Conservation (phyloP, 495 filamentous ascomycete genomes). For the Thermothielavioides terrestris region DNA sequence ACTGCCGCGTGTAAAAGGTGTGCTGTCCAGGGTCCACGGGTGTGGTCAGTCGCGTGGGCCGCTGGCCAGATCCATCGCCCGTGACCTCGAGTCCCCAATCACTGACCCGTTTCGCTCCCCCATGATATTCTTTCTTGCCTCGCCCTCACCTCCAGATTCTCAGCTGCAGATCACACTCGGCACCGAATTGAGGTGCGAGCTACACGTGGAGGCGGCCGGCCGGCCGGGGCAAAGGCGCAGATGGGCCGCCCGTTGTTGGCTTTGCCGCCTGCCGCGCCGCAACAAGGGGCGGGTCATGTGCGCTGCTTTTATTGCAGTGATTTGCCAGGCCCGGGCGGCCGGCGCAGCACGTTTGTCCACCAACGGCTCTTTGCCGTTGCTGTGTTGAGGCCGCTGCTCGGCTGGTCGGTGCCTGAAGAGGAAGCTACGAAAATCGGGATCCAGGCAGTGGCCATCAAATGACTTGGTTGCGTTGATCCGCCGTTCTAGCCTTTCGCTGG, state of each 20-base stretch:
- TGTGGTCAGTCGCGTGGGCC: constrained; percentile 2
- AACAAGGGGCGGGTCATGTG: background rate
- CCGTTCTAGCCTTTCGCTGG: no score
- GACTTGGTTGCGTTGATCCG: no score
- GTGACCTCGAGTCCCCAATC: background rate
- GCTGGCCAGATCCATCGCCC: background rate
- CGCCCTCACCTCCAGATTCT: constrained; percentile 5
- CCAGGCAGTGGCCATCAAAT: no score
- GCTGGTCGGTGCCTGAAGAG: background rate
- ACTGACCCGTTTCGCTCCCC: background rate
- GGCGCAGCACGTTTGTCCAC: background rate
- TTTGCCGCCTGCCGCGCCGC: background rate
- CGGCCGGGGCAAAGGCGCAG: background rate
- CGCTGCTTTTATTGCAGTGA: background rate
- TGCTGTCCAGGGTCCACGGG: background rate
- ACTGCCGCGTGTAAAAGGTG: constrained; percentile 12
- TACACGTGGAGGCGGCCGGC: background rate
- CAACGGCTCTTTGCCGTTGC: background rate
- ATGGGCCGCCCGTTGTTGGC: background rate
- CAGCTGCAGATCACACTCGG: constrained; percentile 4
- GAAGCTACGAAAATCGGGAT: background rate
- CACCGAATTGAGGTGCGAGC: background rate
- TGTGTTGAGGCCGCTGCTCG: no score
- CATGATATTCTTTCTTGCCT: background rate
- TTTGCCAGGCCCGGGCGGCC: background rate